Evolutionary conservation across 306 rosid genomes (phyloP).

Genomic region (Cucumis melo): DNA sequence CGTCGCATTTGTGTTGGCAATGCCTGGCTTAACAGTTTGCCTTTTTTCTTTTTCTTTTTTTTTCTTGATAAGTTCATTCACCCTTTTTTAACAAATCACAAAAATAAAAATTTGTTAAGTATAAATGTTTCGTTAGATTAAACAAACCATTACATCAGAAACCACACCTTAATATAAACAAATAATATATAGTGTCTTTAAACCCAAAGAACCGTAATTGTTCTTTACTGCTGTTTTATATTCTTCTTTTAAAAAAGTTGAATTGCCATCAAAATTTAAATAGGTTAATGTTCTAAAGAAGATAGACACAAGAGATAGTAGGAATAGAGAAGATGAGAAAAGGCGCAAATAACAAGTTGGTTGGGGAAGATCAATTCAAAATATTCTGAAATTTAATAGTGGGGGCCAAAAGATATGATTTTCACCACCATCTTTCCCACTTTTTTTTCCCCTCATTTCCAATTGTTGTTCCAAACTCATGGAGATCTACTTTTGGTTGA

Average conservation of each 20-base stretch:
- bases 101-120: not conserved
- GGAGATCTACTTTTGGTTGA: constrained; percentile 16
- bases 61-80: not conserved
- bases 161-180: not conserved
- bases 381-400: not conserved
- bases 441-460: not conserved
- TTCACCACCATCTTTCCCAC: constrained; percentile 3
- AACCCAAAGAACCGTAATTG: not conserved
- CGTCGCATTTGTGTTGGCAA: not conserved
- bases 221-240: not conserved
- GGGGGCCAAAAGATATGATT: constrained; percentile 3
- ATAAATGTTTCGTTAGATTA: not conserved
- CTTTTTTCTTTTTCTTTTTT: not conserved
- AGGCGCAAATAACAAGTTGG: not conserved
- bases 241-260: not conserved
- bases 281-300: not conserved
- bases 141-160: not conserved
- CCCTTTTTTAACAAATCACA: not conserved
- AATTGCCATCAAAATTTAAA: not conserved
- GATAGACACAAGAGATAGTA: not conserved
- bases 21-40: not conserved
- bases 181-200: not conserved
- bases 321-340: not conserved
- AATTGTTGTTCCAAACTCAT: constrained; percentile 4
- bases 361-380: not conserved